A percentile compares a stretch with the other conserved stretches of the same genome.
These are phyloP conservation scores for Fusarium proliferatum DNA, from an alignment of 2,329 filamentous ascomycete species.

Conservation along the genomic window DNA sequence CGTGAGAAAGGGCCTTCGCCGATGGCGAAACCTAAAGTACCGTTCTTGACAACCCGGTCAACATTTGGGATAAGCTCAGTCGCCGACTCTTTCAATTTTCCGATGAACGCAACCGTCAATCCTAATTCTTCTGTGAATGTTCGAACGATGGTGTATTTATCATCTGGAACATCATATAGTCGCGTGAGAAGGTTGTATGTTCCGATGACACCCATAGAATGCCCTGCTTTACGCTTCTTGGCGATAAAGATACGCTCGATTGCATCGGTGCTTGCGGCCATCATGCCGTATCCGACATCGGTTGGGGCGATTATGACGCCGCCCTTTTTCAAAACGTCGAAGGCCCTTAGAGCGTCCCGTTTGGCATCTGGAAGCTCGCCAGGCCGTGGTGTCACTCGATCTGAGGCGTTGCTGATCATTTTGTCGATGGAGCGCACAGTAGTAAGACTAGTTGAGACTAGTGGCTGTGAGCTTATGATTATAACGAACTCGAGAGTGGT, in stretches of 20 bases:
- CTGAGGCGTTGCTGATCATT: neutral
- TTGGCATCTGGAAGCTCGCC: neutral
- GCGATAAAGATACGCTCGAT: neutral
- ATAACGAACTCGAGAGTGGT: neutral
- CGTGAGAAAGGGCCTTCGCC: neutral
- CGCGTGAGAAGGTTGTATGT: neutral
- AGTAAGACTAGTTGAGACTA: accelerated
- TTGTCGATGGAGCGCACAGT: neutral
- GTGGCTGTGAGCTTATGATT: neutral
- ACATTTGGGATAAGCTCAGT: neutral
- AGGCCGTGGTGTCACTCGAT: neutral
- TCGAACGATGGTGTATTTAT: neutral
- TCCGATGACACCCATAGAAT: neutral
- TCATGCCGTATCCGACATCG: neutral
- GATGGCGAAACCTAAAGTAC: neutral
- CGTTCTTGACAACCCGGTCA: neutral
- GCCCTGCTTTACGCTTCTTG: neutral
- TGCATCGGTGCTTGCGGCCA: neutral
- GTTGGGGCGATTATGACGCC: neutral
- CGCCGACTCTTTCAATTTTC: neutral
- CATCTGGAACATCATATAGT: neutral
- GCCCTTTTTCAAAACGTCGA: neutral
- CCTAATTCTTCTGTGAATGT: neutral
- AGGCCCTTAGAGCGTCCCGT: neutral
- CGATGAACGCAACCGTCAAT: neutral